Evolutionary conservation across 169 alveolate genomes (phyloP).

Genomic region (Plasmodium reichenowi): DNA sequence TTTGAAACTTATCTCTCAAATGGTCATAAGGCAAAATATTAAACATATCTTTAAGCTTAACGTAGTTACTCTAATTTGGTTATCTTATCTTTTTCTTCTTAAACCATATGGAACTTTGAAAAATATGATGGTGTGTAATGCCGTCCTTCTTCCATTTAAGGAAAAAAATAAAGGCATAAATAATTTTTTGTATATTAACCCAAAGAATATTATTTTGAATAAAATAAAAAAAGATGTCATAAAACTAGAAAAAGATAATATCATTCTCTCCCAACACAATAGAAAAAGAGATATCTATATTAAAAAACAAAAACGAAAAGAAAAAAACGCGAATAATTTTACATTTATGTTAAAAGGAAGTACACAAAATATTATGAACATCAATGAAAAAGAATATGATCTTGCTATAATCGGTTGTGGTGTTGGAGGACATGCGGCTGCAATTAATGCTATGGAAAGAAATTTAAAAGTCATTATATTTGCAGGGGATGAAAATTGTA

Average conservation of each 20-base stretch:
- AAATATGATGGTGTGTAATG: background rate
- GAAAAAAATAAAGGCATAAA: background rate
- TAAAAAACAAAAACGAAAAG: background rate
- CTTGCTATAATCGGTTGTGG: constrained; percentile 80
- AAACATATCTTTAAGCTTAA: background rate
- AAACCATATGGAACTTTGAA: background rate
- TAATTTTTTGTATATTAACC: background rate
- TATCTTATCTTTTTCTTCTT: constrained; percentile 1
- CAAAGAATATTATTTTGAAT: background rate
- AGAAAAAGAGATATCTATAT: background rate
- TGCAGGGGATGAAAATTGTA: constrained; percentile 74
- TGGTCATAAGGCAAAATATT: constrained; percentile 6
- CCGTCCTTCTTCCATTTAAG: background rate
- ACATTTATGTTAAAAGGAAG: background rate
- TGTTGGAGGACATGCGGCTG: constrained; percentile 85
- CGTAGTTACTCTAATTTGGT: background rate
- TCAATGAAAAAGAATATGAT: constrained; percentile 58
- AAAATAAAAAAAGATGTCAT: background rate
- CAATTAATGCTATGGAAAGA: constrained; percentile 74
- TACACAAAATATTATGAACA: constrained; percentile 13
- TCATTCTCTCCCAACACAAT: background rate
- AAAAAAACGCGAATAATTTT: background rate
- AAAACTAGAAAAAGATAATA: background rate
- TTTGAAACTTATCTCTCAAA: background rate
- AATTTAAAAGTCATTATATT: constrained; percentile 74